Conservation (phyloP, 2,329 filamentous ascomycete species). For the Daldinia sp. region DNA sequence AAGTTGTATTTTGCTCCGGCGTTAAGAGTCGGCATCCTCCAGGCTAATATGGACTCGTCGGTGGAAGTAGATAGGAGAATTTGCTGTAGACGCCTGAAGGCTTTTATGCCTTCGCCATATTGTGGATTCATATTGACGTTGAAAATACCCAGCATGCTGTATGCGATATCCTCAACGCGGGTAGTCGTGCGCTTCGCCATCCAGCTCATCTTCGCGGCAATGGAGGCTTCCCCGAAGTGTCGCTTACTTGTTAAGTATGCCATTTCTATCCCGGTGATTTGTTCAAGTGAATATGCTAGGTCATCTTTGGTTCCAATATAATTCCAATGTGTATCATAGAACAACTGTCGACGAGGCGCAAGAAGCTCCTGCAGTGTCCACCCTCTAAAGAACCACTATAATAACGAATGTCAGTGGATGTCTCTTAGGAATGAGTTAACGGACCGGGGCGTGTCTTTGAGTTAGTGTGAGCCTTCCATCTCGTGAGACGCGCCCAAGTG, state of each 20-base stretch:
- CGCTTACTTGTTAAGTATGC: not conserved
- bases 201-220: slow-evolving; percentile 47
- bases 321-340: no score
- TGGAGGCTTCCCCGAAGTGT: slow-evolving; percentile 11
- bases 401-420: no score
- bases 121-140: slow-evolving; percentile 47
- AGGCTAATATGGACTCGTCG: no score
- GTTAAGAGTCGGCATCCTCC: no score
- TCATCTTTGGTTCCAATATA: not conserved
- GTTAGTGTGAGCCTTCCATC: no score
- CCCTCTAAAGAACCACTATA: no score
- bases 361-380: no score
- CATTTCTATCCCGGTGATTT: slow-evolving; percentile 13
- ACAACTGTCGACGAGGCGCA: no score
- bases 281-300: not conserved
- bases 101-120: slow-evolving; percentile 45
- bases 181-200: slow-evolving; percentile 41
- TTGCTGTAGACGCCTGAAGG: slow-evolving; percentile 44
- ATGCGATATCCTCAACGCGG: slow-evolving; percentile 43
- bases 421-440: no score
- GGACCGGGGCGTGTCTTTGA: not conserved
- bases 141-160: slow-evolving; percentile 47
- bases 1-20: no score
- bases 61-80: no score
- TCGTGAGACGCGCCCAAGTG: no score